Evolutionary conservation across 2,329 filamentous ascomycete species (phyloP), one percentile per base, ranked within the genome.

Genomic region (Epichloe elymi): DNA sequence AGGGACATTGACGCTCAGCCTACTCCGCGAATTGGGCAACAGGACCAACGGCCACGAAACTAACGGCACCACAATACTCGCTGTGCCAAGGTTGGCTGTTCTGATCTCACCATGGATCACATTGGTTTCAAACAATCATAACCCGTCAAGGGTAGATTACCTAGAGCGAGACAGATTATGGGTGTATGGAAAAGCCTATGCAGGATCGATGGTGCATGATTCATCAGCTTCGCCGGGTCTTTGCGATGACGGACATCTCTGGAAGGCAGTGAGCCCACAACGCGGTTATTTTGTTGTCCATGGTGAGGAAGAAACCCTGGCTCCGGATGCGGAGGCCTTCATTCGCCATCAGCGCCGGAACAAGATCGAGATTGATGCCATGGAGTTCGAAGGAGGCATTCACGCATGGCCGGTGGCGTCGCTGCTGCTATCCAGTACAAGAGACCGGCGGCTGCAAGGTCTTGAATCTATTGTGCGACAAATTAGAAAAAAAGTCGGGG

Each of bases 71-170:
- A 59, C 58, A 12, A 52, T 55, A 1, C 53, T 66, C 50, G 65
- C 58, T 51, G 62, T 64, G 46, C 67, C 67, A 45, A 65, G 65
- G 53, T 69, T 89, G 60, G 86, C 83, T 2, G 73, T 83, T 20
- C 72, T 93, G 54, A 86, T 95, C 53, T 90, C 85, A 10, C 88
- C 88, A 0, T 94, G 88, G 88, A 74, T 83, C 12, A 85, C 82
- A 1, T 76, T 94, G 40, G 72, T 87, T 39, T 88, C 85, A 0
- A 67, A 71, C 6, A 75, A 78, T 49, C 83, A 90, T 59, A 73
- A 72, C 49, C 80, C 85, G 57, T 91, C 85, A 0, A 63, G 70
- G 4, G 86, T 83, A 57, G 88, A 94, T 64, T 95, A 86, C 61
- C 75, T 94, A 37, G 80, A 88, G 59, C 73, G 75, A 17, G 67